These are phyloP conservation scores for Manihot esculenta DNA, from an alignment of 441 rosid genomes.

Conservation along the genomic window DNA sequence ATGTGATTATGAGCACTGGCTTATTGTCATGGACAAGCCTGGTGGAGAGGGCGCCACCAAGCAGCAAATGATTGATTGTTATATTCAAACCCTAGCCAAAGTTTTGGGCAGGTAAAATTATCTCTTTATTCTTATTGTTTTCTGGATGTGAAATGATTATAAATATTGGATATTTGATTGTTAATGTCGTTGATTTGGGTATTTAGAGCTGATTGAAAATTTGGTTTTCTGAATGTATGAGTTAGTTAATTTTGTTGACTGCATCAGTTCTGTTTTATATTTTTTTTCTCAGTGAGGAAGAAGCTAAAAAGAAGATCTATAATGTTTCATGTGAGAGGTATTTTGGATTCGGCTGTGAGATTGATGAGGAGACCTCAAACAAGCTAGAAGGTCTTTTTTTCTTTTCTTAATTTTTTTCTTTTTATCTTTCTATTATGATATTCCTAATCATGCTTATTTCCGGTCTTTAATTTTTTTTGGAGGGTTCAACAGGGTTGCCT, in stretches of 20 bases:
- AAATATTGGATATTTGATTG: too few species aligned
- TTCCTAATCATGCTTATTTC: neutral
- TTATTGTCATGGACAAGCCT: constrained; percentile 92
- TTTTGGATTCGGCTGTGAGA: constrained; percentile 90
- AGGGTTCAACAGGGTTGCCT: constrained; percentile 55
- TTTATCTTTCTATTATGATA: neutral
- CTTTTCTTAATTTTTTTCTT: neutral
- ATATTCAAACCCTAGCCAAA: constrained; percentile 73
- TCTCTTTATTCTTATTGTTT: too few species aligned
- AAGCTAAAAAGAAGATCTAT: constrained; percentile 82
- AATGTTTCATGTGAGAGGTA: constrained; percentile 95
- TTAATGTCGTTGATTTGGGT: neutral
- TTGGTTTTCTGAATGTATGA: neutral
- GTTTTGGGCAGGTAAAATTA: constrained; percentile 65
- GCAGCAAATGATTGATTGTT: constrained; percentile 94
- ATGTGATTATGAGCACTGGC: constrained; percentile 95
- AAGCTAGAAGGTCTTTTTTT: constrained; percentile 69
- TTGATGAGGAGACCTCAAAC: constrained; percentile 93
- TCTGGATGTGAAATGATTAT: too few species aligned
- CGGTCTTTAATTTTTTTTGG: neutral
- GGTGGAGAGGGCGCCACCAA: constrained; percentile 85
- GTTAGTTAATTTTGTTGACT: neutral
- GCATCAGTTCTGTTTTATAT: neutral
- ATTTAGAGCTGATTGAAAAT: neutral
- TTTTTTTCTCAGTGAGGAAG: constrained; percentile 59